These are phyloP conservation scores for Spongispora temasekensis DNA, from an alignment of 1,284 basidiomycete species.

Conservation along the genomic window DNA sequence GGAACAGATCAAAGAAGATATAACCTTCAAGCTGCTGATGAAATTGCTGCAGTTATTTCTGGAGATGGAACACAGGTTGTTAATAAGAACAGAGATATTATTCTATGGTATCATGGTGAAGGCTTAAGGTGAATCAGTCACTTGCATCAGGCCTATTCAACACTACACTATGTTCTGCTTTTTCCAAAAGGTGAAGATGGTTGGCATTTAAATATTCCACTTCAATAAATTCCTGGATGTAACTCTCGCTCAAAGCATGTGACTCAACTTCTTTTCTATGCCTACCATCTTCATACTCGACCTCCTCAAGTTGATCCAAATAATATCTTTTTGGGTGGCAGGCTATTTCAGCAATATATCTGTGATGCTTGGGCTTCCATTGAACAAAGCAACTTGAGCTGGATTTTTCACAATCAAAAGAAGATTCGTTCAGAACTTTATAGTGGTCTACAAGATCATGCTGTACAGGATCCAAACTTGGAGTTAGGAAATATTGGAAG, in stretches of 20 bases:
- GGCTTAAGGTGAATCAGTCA: not conserved
- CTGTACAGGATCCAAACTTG: not conserved
- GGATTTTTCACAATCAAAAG: not conserved
- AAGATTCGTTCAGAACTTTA: not conserved
- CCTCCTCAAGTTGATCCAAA: too few relatives aligned
- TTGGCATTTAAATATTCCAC: not conserved
- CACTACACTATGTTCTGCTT: not conserved
- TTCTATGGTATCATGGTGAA: not conserved
- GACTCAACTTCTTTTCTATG: too few relatives aligned
- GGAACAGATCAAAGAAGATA: not conserved
- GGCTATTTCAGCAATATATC: not conserved
- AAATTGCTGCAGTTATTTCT: not conserved
- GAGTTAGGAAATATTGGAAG: not conserved
- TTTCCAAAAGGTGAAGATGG: not conserved
- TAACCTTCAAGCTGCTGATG: not conserved
- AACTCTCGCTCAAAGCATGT: not conserved
- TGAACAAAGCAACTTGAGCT: not conserved
- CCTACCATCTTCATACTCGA: too few relatives aligned
- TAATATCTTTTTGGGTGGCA: too few relatives aligned
- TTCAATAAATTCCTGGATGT: not conserved
- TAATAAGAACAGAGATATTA: not conserved
- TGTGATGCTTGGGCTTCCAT: not conserved
- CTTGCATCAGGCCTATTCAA: not conserved
- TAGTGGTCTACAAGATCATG: not conserved
- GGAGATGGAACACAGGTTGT: not conserved